Conservation (phyloP, 2,329 filamentous ascomycete genomes). For the Biscogniauxia marginata region DNA sequence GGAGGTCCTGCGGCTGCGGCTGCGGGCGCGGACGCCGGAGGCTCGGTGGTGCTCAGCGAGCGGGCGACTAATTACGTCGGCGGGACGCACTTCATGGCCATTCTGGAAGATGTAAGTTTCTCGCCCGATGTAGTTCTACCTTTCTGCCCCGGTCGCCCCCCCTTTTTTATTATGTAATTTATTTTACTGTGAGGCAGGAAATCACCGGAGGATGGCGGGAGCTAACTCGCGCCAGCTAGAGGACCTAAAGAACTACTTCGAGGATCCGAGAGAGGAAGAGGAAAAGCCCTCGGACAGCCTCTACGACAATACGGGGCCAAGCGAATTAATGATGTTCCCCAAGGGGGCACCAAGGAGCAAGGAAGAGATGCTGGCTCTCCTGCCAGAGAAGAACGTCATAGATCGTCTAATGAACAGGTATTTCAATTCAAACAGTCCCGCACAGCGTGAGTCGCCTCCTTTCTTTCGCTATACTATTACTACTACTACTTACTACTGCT, state of each 20-base stretch:
- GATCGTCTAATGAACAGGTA: slow-evolving; percentile 53
- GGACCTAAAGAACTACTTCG: slow-evolving; percentile 58
- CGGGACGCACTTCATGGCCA: slow-evolving; percentile 60
- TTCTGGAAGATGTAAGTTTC: slow-evolving; percentile 55
- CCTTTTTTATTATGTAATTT: neutral
- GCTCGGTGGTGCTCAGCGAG: slow-evolving; percentile 44
- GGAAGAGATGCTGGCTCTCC: slow-evolving; percentile 44
- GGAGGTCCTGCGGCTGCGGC: slow-evolving; percentile 4
- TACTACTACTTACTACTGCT: no score
- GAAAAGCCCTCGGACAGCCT: slow-evolving; percentile 29
- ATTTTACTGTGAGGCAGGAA: no score
- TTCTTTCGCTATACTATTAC: neutral
- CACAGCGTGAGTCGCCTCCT: slow-evolving; percentile 42
- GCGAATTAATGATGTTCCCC: slow-evolving; percentile 45
- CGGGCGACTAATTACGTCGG: slow-evolving; percentile 53
- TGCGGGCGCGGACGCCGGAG: slow-evolving; percentile 25
- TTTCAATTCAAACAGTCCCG: slow-evolving; percentile 52
- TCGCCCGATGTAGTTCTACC: neutral
- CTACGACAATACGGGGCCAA: slow-evolving; percentile 34
- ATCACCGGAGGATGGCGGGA: neutral
- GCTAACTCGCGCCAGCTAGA: slow-evolving; percentile 46
- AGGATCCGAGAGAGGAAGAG: slow-evolving; percentile 42
- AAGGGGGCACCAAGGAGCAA: slow-evolving; percentile 39
- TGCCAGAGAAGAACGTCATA: slow-evolving; percentile 46
- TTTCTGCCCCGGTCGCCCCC: neutral